These are phyloP conservation scores for Leucocoprinus gongylophorus DNA, from an alignment of 1,284 basidiomycete genomes.

Conservation along the genomic window DNA sequence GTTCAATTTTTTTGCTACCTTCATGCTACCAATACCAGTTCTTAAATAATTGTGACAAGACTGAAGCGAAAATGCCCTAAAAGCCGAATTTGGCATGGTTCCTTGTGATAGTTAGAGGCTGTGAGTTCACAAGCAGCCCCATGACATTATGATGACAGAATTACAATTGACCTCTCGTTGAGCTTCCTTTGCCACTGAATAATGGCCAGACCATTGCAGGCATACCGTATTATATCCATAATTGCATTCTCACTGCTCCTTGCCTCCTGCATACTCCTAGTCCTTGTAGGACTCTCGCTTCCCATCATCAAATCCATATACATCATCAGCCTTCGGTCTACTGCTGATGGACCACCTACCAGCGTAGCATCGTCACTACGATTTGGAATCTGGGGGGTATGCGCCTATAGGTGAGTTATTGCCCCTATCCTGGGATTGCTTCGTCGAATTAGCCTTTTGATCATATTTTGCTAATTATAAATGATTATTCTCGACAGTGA, in stretches of 20 bases:
- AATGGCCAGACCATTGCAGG: constrained; percentile 30
- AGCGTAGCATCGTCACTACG: constrained; percentile 53
- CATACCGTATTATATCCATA: constrained; percentile 41
- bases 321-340: constrained; percentile 50
- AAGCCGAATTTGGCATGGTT: too few species aligned
- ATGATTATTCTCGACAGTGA: constrained; percentile 15
- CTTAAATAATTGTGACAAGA: too few species aligned
- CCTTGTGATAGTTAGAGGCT: too few species aligned
- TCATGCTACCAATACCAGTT: too few species aligned
- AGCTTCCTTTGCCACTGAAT: not conserved
- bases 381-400: constrained; percentile 74
- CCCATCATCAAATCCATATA: constrained; percentile 71
- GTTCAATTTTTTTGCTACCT: too few species aligned
- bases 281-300: constrained; percentile 66
- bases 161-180: too few species aligned
- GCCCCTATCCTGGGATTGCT: not conserved
- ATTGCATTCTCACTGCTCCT: constrained; percentile 42
- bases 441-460: not conserved
- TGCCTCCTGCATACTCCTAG: constrained; percentile 57
- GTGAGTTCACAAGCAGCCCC: not conserved
- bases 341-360: constrained; percentile 33
- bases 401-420: constrained; percentile 44
- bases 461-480: constrained; percentile 7
- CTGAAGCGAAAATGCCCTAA: too few species aligned
- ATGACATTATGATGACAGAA: too few species aligned